A percentile compares a stretch with the other conserved stretches of the same genome.
These are phyloP conservation scores for Dactylis glomerata DNA, from an alignment of 176 grass and related monocot genomes.

Conservation along the genomic window DNA sequence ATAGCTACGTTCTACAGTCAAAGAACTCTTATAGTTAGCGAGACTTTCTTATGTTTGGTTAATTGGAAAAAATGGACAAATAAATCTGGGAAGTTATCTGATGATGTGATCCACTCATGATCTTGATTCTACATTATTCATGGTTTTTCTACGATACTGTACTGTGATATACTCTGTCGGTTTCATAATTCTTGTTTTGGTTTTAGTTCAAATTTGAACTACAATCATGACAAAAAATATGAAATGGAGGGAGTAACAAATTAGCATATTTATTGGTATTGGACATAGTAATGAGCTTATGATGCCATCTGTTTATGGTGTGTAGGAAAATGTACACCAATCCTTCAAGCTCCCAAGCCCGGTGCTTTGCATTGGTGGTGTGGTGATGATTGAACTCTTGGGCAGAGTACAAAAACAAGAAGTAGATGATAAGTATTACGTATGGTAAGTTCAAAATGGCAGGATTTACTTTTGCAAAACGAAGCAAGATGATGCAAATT, in stretches of 20 bases:
- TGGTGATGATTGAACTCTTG: constrained; percentile 71
- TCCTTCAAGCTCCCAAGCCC: constrained; percentile 69
- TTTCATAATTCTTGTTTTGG: too few species aligned
- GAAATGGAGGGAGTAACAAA: too few species aligned
- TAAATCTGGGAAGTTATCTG: not conserved
- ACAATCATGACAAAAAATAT: too few species aligned
- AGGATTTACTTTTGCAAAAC: not conserved
- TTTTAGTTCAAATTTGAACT: too few species aligned
- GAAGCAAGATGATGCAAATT: constrained; percentile 18
- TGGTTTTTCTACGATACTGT: not conserved
- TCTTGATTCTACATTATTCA: not conserved
- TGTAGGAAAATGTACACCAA: constrained; percentile 66
- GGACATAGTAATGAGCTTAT: constrained; percentile 16
- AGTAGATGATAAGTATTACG: constrained; percentile 65
- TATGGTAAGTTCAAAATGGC: constrained; percentile 55
- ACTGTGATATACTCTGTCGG: not conserved
- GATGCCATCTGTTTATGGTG: constrained; percentile 8
- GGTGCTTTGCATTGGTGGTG: constrained; percentile 71
- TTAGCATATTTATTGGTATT: not conserved
- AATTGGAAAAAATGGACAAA: not conserved
- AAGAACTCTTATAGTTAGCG: not conserved
- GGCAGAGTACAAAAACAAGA: constrained; percentile 66
- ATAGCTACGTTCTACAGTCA: not conserved
- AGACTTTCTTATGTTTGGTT: not conserved
- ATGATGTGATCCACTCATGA: not conserved